These are phyloP conservation scores for Naegleria lovaniensis DNA, from an alignment of 208 protist genomes.

Conservation along the genomic window DNA sequence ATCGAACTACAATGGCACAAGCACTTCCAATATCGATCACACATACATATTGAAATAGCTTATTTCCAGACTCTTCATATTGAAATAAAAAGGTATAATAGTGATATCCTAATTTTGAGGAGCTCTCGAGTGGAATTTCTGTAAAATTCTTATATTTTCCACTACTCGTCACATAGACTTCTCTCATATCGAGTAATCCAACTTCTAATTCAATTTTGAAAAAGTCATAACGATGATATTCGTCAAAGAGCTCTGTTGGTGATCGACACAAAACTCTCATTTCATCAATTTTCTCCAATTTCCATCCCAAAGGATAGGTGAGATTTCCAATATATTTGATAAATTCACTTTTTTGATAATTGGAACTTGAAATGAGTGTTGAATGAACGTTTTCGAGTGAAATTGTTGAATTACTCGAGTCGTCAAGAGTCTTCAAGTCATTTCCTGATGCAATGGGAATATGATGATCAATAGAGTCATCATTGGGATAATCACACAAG, in stretches of 20 bases:
- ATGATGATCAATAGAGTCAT: neutral
- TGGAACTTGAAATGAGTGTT: neutral
- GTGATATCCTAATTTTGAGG: neutral
- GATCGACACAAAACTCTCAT: neutral
- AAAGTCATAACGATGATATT: neutral
- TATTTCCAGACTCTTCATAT: neutral
- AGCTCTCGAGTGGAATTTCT: neutral
- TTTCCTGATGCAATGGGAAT: no score
- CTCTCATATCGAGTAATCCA: neutral
- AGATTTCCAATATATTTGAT: constrained; percentile 3
- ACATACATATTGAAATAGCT: neutral
- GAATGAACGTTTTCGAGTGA: neutral
- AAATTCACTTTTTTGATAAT: neutral
- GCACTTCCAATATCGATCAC: neutral
- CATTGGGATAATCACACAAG: neutral
- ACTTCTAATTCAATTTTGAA: neutral
- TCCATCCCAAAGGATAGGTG: neutral
- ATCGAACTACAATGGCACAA: neutral
- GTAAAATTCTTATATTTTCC: neutral
- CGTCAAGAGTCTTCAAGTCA: no score
- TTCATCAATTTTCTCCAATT: neutral
- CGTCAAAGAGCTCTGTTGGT: neutral
- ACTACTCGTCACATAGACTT: neutral
- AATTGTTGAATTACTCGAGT: no score
- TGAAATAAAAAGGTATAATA: constrained; percentile 1